Percentiles rank a stretch among this genome's conserved stretches.
These are phyloP conservation scores for Aspergillus japonicus DNA, from an alignment of 2,329 filamentous ascomycete species.

Conservation along the genomic window DNA sequence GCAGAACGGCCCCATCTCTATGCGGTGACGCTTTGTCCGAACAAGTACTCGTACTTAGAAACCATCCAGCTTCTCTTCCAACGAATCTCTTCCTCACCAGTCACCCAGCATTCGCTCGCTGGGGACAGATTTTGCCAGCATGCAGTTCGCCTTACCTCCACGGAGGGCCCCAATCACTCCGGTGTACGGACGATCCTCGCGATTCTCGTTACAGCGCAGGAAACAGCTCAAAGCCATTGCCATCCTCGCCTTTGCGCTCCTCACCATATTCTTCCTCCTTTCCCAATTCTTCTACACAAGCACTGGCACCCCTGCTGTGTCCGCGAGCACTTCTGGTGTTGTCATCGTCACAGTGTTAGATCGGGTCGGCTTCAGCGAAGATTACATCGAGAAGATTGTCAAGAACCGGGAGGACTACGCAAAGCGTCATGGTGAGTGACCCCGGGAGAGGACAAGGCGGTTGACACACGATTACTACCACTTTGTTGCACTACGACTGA, in stretches of 20 bases:
- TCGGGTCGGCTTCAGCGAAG: slow-evolving; percentile 59
- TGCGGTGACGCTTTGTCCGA: slow-evolving; percentile 3
- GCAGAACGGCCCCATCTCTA: background rate
- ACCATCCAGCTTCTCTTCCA: background rate
- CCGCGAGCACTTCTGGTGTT: slow-evolving; percentile 47
- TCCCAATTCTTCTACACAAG: slow-evolving; percentile 41
- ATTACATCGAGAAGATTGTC: slow-evolving; percentile 71
- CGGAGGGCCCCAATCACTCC: slow-evolving; percentile 77
- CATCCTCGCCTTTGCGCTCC: slow-evolving; percentile 53
- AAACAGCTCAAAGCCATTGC: slow-evolving; percentile 62
- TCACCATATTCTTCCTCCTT: slow-evolving; percentile 63
- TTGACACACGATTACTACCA: background rate
- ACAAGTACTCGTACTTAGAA: background rate
- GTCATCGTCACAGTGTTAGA: slow-evolving; percentile 88
- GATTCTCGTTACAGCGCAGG: slow-evolving; percentile 50
- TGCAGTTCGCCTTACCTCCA: slow-evolving; percentile 89
- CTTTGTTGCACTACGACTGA: no score
- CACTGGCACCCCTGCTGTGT: slow-evolving; percentile 25
- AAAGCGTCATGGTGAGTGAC: slow-evolving; percentile 69
- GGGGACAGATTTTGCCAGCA: slow-evolving; percentile 38
- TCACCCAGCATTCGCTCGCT: slow-evolving; percentile 20
- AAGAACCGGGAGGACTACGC: slow-evolving; percentile 86
- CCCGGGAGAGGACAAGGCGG: background rate
- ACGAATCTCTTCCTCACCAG: slow-evolving; percentile 5
- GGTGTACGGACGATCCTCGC: slow-evolving; percentile 59